These are phyloP conservation scores for Mollisiaceae sp. DNA, from an alignment of 2,329 filamentous ascomycete species.

Conservation along the genomic window DNA sequence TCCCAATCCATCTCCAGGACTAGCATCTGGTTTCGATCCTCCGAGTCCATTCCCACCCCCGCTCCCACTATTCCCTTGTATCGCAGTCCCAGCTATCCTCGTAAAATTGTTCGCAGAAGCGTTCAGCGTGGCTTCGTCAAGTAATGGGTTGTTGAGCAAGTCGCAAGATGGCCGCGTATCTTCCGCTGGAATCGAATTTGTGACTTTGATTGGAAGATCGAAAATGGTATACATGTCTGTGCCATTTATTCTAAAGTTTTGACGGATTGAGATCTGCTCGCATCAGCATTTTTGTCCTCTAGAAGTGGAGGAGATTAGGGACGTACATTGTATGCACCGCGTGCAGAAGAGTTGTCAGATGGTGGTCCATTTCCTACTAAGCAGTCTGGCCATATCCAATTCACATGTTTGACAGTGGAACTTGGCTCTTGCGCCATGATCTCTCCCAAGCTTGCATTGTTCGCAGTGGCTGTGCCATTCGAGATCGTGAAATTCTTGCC, in stretches of 20 bases:
- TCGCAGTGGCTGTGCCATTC: slow-evolving; percentile 60
- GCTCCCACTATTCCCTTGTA: slow-evolving; percentile 37
- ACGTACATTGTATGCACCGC: slow-evolving; percentile 65
- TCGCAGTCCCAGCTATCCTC: slow-evolving; percentile 35
- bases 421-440: slow-evolving; percentile 68
- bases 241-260: slow-evolving; percentile 70
- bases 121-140: slow-evolving; percentile 53
- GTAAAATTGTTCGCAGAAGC: slow-evolving; percentile 42
- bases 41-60: slow-evolving; percentile 26
- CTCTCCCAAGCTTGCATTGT: slow-evolving; percentile 61
- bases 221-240: slow-evolving; percentile 72
- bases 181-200: slow-evolving; percentile 61
- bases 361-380: slow-evolving; percentile 60
- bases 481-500: slow-evolving; percentile 71
- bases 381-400: slow-evolving; percentile 74
- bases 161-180: slow-evolving; percentile 55
- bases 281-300: slow-evolving; percentile 16
- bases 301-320: not conserved
- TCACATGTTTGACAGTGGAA: slow-evolving; percentile 75
- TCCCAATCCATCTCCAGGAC: slow-evolving; percentile 43
- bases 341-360: slow-evolving; percentile 51
- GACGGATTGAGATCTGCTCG: slow-evolving; percentile 68
- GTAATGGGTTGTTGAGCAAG: slow-evolving; percentile 55
- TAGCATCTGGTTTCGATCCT: slow-evolving; percentile 40
- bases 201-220: slow-evolving; percentile 70